Percentiles rank a stretch among this genome's conserved stretches.
These are phyloP conservation scores for Stylosanthes scabra DNA, from an alignment of 331 rosid species.

Conservation along the genomic window DNA sequence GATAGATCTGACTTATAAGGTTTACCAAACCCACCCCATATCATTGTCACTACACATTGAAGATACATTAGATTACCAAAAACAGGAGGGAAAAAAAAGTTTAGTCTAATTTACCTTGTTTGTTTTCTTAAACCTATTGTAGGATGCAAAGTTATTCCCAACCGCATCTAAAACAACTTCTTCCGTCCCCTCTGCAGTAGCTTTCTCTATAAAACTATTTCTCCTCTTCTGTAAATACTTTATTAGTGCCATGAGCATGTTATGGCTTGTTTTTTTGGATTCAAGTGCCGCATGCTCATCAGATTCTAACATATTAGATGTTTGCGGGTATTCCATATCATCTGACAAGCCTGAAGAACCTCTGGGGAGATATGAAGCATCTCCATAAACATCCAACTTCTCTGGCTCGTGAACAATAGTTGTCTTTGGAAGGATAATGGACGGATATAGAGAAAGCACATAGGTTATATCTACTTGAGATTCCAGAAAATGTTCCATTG, in stretches of 20 bases:
- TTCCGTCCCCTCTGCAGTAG: slow-evolving; percentile 97
- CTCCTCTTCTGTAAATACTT: slow-evolving; percentile 94
- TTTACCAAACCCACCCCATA: slow-evolving; percentile 26
- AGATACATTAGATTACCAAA: slow-evolving; percentile 16
- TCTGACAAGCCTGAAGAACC: slow-evolving; percentile 87
- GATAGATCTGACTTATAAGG: not conserved
- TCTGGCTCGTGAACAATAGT: slow-evolving; percentile 70
- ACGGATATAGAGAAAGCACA: slow-evolving; percentile 88
- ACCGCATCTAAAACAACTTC: slow-evolving; percentile 95
- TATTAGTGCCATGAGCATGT: slow-evolving; percentile 96
- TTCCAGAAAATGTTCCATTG: slow-evolving; percentile 94
- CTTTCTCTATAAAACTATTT: slow-evolving; percentile 78
- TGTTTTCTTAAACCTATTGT: slow-evolving; percentile 71
- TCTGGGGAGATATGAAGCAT: slow-evolving; percentile 70
- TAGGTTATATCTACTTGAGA: slow-evolving; percentile 90
- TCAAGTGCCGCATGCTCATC: slow-evolving; percentile 76
- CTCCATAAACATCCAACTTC: slow-evolving; percentile 74
- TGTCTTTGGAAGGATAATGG: slow-evolving; percentile 86
- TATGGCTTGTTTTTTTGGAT: slow-evolving; percentile 90
- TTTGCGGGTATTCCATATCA: slow-evolving; percentile 70
- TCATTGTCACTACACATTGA: slow-evolving; percentile 10
- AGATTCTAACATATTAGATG: slow-evolving; percentile 56
- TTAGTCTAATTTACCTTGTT: slow-evolving; percentile 66
- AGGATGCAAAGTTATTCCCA: slow-evolving; percentile 70
- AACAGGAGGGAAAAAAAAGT: slow-evolving; percentile 14